phyloP scores from a whole-genome alignment of 495 filamentous ascomycete genomes.

The Aspergillus hancockii region DNA sequence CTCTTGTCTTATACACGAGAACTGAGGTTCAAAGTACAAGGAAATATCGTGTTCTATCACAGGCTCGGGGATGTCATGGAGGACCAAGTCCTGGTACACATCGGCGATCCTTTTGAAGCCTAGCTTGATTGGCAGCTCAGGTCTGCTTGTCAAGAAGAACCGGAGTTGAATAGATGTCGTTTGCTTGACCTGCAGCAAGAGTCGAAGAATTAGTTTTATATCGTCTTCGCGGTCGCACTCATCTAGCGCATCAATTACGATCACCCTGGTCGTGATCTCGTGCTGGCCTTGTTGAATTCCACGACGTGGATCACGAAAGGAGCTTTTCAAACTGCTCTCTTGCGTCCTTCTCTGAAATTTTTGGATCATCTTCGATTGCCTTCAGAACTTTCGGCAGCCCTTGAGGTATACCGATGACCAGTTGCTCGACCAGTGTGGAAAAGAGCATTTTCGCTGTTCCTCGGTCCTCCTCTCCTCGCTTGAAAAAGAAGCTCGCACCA shows the following conservation, averaged over 20 bases:
- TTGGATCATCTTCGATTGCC: slow-evolving; percentile 34
- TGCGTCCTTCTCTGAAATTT: slow-evolving; percentile 35
- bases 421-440: slow-evolving; percentile 43
- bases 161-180: slow-evolving; percentile 17
- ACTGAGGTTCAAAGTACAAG: slow-evolving; percentile 18
- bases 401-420: slow-evolving; percentile 29
- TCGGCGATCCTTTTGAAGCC: slow-evolving; percentile 21
- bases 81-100: no score
- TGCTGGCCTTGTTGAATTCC: no score
- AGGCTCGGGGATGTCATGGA: slow-evolving; percentile 8
- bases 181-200: slow-evolving; percentile 29
- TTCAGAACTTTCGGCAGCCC: slow-evolving; percentile 31
- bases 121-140: slow-evolving; percentile 45
- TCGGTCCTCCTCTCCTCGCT: slow-evolving; percentile 41
- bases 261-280: no score
- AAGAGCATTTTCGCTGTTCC: slow-evolving; percentile 39
- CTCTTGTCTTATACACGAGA: slow-evolving; percentile 19
- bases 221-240: slow-evolving; percentile 50
- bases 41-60: slow-evolving; percentile 33
- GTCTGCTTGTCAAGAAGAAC: slow-evolving; percentile 42
- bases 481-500: slow-evolving; percentile 46
- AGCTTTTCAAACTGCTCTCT: slow-evolving; percentile 49
- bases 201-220: slow-evolving; percentile 37
- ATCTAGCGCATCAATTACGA: slow-evolving; percentile 56
- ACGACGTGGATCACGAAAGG: no score